Conservation (phyloP, 1,284 basidiomycete genomes). For the Xanthoconium separans region DNA sequence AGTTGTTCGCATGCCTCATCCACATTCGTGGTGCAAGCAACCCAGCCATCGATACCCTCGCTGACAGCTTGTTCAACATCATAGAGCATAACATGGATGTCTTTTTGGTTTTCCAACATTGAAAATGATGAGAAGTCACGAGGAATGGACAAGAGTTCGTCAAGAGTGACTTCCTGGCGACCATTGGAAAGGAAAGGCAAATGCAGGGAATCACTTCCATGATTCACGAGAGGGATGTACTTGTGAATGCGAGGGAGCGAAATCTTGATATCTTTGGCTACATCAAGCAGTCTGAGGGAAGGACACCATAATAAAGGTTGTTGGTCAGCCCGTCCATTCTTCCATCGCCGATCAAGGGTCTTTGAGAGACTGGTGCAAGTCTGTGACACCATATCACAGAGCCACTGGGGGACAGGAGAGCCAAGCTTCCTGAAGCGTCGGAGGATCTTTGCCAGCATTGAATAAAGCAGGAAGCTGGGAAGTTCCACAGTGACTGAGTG, state of each 20-base stretch:
- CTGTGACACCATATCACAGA: background rate
- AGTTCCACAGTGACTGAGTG: background rate
- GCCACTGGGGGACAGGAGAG: too few species aligned
- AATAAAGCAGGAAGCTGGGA: background rate
- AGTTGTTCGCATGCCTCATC: background rate
- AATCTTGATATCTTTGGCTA: too few species aligned
- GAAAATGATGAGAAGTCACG: too few species aligned
- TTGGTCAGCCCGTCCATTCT: too few species aligned
- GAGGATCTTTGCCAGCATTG: background rate
- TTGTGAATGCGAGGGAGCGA: too few species aligned
- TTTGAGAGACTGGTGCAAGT: background rate
- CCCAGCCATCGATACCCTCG: background rate
- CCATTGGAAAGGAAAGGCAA: too few species aligned
- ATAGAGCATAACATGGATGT: background rate
- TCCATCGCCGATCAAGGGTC: background rate
- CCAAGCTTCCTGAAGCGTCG: background rate
- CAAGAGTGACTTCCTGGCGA: background rate
- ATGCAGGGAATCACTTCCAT: too few species aligned
- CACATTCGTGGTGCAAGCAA: background rate
- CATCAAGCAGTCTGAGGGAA: too few species aligned
- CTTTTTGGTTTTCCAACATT: background rate
- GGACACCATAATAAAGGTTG: too few species aligned
- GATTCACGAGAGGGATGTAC: too few species aligned
- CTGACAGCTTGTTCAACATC: background rate
- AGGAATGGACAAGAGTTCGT: background rate